Base-by-base conservation (phyloP, 1,284 basidiomycete genomes). In the Termitomyces sp. region DNA sequence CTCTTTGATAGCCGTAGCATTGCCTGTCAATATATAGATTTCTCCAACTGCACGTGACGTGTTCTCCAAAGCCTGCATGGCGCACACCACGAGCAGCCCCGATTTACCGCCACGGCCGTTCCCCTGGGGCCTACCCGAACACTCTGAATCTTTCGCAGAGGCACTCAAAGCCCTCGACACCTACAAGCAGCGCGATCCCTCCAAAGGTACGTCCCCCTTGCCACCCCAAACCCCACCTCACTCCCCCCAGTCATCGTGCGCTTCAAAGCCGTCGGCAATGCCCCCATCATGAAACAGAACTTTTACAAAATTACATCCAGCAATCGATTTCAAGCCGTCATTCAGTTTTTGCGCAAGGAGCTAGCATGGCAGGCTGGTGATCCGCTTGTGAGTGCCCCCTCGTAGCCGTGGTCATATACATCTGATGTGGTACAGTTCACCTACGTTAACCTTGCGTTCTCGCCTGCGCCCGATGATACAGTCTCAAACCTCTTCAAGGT, bases 251-350 rank as follows among this genome's bases (percentile, higher is more conserved):
- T 98, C 53, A 90, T 98, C 55, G 94, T 99, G 8, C 86, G 94
- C 39, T 99, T 98, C 84, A 98, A 97, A 68, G 94, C 95, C 0
- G 93, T 97, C n/a, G 96, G 96, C 42, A 95, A 95, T 62, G 95
- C 95, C 0, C 96, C 96, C 0, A 95, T 98, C 65, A 97, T 98
- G 94, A 96, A 91, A 74, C 91, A 96, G 75, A 98, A 98, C 73
- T 91, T 96, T 68, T 98, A 94, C 83, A 96, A 96, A 76, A 96
- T 98, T 63, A 95, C 94, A 0, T 91, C 94, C 4, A 89, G 90
- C 46, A 96, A 98, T 70, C 81, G 90, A 52, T 99, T 98, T 67
- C 94, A 97, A 68, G 91, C 94, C 1, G 96, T 98, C 53, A 95
- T 97, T 48, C 88, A 93, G 63, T 98, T 98, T 68, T 68, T 98